Evolutionary conservation across 1,284 basidiomycete genomes (phyloP), one percentile per base, ranked within the genome.

Genomic region (Malassezia yamatoensis): DNA sequence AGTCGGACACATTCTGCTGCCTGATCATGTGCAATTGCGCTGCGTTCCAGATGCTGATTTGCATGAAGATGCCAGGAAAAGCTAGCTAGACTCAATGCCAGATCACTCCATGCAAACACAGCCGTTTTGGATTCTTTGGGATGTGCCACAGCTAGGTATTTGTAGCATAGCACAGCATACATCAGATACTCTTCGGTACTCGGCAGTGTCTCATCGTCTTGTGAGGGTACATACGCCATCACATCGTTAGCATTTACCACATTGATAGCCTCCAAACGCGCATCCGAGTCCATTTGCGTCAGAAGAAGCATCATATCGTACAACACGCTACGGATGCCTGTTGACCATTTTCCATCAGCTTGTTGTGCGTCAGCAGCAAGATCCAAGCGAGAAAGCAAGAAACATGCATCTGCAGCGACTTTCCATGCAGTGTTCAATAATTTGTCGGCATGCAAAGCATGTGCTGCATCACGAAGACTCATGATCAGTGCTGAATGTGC

Each of bases 401-500:
- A 84, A 2, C 87, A 76, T 0, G 85, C 83, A 74, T 98, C 93
- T 0, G 82, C 86, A 10, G 85, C 79, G 3, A 84, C 78, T 76
- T 96, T 98, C 91, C 93, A 96, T 0, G 81, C 83, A 20, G 65
- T 62, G 18, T 64, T 58, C 18, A 68, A 47, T 29, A 58, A 56
- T 32, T 49, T 16, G 21, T 81, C 81, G 10, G 78, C 76, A 33
- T 79, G 75, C 49, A 89, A 76, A 1, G 85, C 79, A 36, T 77
- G 70, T n/a, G 83, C 72, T 5, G 83, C 81, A 5, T 82, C 77
- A 5, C 70, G 67, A 47, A 93, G 79, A 1, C 85, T 79, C 10
- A 76, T 75, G 32, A 83, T 68, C 63, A 90, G 85, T 1, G 87
- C 87, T 24, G 77, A 73, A 65, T 90, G 84, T 0, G 90, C 84